Base-by-base conservation (phyloP, 495 filamentous ascomycete species). In the Aspergillus asperescens region DNA sequence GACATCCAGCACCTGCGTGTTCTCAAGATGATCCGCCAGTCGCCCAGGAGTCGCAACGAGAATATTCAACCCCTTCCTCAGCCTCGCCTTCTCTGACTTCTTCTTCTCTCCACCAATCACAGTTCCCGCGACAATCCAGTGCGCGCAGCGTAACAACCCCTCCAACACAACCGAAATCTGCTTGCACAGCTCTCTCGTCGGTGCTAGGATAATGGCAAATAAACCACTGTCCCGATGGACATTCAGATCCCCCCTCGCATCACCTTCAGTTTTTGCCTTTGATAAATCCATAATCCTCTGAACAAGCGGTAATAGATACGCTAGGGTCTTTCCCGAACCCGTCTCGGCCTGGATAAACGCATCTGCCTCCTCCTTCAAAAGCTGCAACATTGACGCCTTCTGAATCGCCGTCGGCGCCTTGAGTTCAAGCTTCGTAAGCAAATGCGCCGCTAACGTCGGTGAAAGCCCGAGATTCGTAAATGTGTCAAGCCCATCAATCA, bases 101-200 rank as follows among this genome's bases (percentile, higher is more conserved):
- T 96, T 96, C 69, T 91, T 96, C 70, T 97, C 91, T 19, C 93
- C 93, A 65, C 93, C 93, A 56, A 90, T 94, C 10, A 98, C 90
- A 0, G 87, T 93, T 5, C 89, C 90, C 19, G 84, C 83, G 0
- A 97, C 93, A 38, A 98, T 81, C 90, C 90, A 96, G 54, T 85
- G 79, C 27, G 87, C 85, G 52, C 88, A 91, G 42, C 87, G 82
- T 18, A 96, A 73, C 13, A 98, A 68, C 34, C 83, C 85, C 50
- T 93, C 86, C 28, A 96, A 67, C 4, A 96, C 92, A 2, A 81
- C 70, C 5, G 87, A 82, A 46, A 97, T 96, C 70, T 98, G 93
- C 66, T 92, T 90, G 66, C 88, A 90, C 56, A 98, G 62, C 65
- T 98, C 93, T 55, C 94, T 80, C 1, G 93, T 98, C 2, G 93